These are phyloP conservation scores for Lecanoromycetidae sp. DNA, from an alignment of 2,329 filamentous ascomycete species.

Conservation along the genomic window DNA sequence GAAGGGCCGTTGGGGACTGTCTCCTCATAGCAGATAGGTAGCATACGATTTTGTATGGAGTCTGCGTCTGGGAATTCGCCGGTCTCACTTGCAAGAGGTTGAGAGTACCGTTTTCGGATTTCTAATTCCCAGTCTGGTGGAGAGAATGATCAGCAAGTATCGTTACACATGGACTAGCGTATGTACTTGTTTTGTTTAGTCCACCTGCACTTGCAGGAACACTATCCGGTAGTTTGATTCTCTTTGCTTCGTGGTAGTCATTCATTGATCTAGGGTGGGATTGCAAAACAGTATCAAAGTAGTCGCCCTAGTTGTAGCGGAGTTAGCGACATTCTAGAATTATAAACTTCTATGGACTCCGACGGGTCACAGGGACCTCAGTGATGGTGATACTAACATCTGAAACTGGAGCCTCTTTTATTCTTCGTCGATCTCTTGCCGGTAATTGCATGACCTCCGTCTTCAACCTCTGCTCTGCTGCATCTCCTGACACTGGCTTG, in stretches of 20 bases:
- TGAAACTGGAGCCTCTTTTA: constrained; percentile 44
- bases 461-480: constrained; percentile 50
- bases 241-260: constrained; percentile 34
- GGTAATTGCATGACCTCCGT: constrained; percentile 52
- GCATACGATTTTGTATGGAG: constrained; percentile 47
- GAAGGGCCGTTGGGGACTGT: constrained; percentile 44
- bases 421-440: constrained; percentile 45
- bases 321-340: not conserved
- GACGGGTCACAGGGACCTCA: too few species aligned
- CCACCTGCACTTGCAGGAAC: constrained; percentile 58
- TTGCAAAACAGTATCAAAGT: constrained; percentile 6
- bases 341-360: too few species aligned
- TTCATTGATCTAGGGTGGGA: constrained; percentile 23
- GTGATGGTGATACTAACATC: constrained; percentile 29
- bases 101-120: constrained; percentile 52
- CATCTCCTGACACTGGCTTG: constrained; percentile 45
- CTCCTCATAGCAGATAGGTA: constrained; percentile 55
- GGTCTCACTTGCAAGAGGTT: constrained; percentile 48
- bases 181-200: constrained; percentile 65
- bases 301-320: constrained; percentile 4
- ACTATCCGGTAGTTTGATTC: constrained; percentile 45
- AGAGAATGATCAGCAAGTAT: constrained; percentile 15
- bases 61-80: constrained; percentile 49
- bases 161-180: not conserved
- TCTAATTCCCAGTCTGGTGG: constrained; percentile 49